Percentiles rank a stretch among this genome's conserved stretches.
Conservation (phyloP, 2,329 filamentous ascomycete genomes). For the Pezicula neosporulosa region DNA sequence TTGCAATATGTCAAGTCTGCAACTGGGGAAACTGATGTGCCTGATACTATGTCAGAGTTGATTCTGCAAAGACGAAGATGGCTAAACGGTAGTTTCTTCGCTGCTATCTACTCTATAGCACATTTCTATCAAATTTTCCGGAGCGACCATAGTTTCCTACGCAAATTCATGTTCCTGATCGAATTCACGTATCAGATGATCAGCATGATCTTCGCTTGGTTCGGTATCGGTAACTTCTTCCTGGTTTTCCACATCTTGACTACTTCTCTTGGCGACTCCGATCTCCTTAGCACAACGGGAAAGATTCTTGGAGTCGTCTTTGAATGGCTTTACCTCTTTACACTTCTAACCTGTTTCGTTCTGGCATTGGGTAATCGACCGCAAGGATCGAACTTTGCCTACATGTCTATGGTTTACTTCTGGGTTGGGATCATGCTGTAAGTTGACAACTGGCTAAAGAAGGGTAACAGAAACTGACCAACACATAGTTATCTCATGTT, state of each 20-base stretch:
- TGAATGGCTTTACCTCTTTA: constrained; percentile 92
- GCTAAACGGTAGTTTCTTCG: constrained; percentile 98
- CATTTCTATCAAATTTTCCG: constrained; percentile 97
- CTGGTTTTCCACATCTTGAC: constrained; percentile 97
- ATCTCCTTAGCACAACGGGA: constrained; percentile 73
- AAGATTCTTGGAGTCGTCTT: constrained; percentile 84
- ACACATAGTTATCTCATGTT: constrained; percentile 76
- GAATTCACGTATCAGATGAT: constrained; percentile 94
- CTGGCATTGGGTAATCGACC: constrained; percentile 91
- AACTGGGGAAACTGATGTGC: constrained; percentile 94
- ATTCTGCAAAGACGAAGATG: constrained; percentile 94
- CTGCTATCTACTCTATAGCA: constrained; percentile 88
- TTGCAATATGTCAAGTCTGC: constrained; percentile 98
- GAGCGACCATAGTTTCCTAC: constrained; percentile 80
- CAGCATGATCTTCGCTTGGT: constrained; percentile 99
- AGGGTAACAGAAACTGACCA: constrained; percentile 5
- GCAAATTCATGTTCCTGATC: constrained; percentile 86
- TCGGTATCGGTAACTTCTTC: constrained; percentile 98
- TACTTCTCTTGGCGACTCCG: constrained; percentile 67
- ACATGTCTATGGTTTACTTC: constrained; percentile 97
- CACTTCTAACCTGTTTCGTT: constrained; percentile 91
- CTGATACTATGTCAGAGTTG: constrained; percentile 88
- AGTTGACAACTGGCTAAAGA: constrained; percentile 30
- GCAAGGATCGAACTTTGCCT: constrained; percentile 88
- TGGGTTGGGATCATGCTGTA: constrained; percentile 94